phyloP scores from a whole-genome alignment of 2,329 filamentous ascomycete species.

The Pseudofabraea citricarpa region DNA sequence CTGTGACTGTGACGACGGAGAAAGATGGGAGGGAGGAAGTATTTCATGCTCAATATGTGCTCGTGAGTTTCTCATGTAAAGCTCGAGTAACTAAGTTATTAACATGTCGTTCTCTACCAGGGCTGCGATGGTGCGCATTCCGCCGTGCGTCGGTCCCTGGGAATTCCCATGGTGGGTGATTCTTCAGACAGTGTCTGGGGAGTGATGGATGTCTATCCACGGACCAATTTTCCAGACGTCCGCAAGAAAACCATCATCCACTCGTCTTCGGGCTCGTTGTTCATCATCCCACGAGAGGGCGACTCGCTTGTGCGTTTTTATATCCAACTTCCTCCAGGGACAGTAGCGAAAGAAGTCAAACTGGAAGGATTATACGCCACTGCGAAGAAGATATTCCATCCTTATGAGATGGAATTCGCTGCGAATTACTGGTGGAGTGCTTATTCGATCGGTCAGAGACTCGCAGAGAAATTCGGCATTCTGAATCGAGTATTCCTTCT shows the following conservation, averaged over 20 bases:
- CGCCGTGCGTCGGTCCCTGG: constrained; percentile 35
- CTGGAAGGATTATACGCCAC: constrained; percentile 47
- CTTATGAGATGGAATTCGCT: constrained; percentile 17
- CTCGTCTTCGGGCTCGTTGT: constrained; percentile 47
- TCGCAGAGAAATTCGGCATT: constrained; percentile 53
- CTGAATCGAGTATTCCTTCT: constrained; percentile 48
- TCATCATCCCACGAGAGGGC: constrained; percentile 61
- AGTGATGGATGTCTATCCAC: constrained; percentile 50
- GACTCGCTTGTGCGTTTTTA: constrained; percentile 56
- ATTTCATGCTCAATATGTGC: constrained; percentile 18
- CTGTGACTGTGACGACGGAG: constrained; percentile 52
- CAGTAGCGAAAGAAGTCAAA: constrained; percentile 48
- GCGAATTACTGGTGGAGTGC: constrained; percentile 48
- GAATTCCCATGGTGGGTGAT: constrained; percentile 52
- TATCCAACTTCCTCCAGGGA: constrained; percentile 43
- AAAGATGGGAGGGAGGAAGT: constrained; percentile 51
- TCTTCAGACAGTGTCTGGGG: constrained; percentile 53
- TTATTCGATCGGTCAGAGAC: constrained; percentile 52
- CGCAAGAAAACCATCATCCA: constrained; percentile 51
- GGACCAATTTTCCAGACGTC: constrained; percentile 58
- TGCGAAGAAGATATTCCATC: constrained; percentile 33
- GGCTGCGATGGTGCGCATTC: constrained; percentile 48
- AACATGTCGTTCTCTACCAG: no score
- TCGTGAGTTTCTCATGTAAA: constrained; percentile 19
- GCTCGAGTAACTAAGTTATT: no score